Conservation (phyloP, 768 basidiomycete genomes). For the Kwoniella newhampshirensis region DNA sequence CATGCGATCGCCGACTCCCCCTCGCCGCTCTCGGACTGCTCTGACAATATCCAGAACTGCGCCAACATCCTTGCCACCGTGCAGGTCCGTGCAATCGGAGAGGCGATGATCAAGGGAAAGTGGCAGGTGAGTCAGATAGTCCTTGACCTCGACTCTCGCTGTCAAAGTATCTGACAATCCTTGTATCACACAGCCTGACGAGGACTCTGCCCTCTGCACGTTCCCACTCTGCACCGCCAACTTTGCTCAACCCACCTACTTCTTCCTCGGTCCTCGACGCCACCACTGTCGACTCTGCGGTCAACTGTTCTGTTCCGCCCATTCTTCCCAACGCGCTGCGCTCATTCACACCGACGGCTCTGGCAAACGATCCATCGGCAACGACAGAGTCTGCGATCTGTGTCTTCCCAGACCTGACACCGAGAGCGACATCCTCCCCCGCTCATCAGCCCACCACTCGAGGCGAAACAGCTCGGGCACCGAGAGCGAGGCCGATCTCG, state of each 20-base stretch:
- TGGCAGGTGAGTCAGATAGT: slow-evolving; percentile 34
- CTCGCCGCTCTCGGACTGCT: slow-evolving; percentile 7
- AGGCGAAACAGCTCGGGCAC: slow-evolving; percentile 18
- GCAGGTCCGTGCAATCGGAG: slow-evolving; percentile 7
- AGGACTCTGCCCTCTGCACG: slow-evolving; percentile 36
- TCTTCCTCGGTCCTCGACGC: slow-evolving; percentile 33
- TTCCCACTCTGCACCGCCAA: slow-evolving; percentile 37
- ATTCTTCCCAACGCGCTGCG: slow-evolving; percentile 28
- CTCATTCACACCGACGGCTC: slow-evolving; percentile 15
- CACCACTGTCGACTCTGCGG: slow-evolving; percentile 49
- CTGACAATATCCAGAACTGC: slow-evolving; percentile 15
- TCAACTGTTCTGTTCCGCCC: slow-evolving; percentile 33
- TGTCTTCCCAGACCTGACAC: slow-evolving; percentile 19
- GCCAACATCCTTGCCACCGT: slow-evolving; percentile 19
- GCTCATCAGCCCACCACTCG: slow-evolving; percentile 15
- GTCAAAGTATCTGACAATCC: no score
- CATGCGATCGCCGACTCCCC: slow-evolving; percentile 10
- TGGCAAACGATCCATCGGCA: slow-evolving; percentile 17
- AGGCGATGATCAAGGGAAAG: slow-evolving; percentile 14
- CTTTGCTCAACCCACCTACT: slow-evolving; percentile 37
- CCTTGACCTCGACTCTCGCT: background rate
- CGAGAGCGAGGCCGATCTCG: slow-evolving; percentile 19
- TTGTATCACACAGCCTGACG: slow-evolving; percentile 34
- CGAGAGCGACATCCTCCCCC: slow-evolving; percentile 5
- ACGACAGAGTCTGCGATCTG: slow-evolving; percentile 40